Evolutionary conservation across 768 basidiomycete genomes (phyloP), one percentile per base, ranked within the genome.

Genomic region (Russula sp.): DNA sequence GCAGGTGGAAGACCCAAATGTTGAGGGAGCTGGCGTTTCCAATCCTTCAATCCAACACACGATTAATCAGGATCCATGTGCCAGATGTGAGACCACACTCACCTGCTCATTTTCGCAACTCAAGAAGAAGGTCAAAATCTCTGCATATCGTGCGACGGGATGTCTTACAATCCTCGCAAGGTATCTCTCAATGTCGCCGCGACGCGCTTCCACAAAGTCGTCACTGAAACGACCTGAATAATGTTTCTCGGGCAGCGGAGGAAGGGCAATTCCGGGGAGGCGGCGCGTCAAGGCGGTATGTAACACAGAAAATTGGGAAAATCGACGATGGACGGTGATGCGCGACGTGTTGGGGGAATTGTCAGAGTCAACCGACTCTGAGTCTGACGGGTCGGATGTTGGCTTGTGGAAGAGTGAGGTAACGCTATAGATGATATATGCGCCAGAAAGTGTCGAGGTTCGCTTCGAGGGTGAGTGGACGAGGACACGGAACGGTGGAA

Each of bases 401-500:
- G 77, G 70, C 11, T 74, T 58, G 6, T 78, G 73, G 74, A 92
- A 92, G n/a, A 85, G 71, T 14, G 91, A 90, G 1, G 91, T 91
- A 61, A 94, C 81, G 63, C 73, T 82, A 73, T 92, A 94, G 54
- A 89, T 72, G 0, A 87, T 92, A 71, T 86, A 93, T 49, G 88
- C 82, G 10, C 87, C 85, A 9, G 88, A 83, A 30, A 89, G 78
- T 14, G 81, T 73, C 0, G 88, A 87, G 7, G 82, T 79, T 9
- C 86, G 80, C 73, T 90, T 92, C n/a, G 84, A 83, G 0, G 92
- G 91, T 1, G 88, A 90, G 72, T 92, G 90, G 0, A 94, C 86
- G 26, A 88, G 76, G 24, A 94, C 81, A 38, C 80, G 80, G 76
- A 93, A 93, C 0, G 83, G 77, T 0, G 90, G 88, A 7, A 88